Evolutionary conservation across 495 filamentous ascomycete species (phyloP).

Genomic region (Margaritispora aquatica): DNA sequence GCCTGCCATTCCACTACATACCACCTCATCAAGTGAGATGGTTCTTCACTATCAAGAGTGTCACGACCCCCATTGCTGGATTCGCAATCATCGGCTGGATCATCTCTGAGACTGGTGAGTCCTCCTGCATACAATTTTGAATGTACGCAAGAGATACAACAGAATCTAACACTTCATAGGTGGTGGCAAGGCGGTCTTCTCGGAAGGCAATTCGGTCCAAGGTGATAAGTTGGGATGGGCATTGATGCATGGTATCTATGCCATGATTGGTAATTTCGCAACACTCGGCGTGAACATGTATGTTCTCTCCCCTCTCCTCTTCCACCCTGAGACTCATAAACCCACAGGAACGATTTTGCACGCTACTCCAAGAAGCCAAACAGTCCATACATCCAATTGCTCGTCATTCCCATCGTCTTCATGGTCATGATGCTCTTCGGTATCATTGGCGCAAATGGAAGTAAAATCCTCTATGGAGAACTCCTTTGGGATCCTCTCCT

Average conservation of each 20-base stretch:
- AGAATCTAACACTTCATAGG: background rate
- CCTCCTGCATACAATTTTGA: too few relatives aligned
- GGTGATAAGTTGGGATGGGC: background rate
- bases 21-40: slow-evolving; percentile 49
- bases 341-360: slow-evolving; percentile 1
- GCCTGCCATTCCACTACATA: slow-evolving; percentile 46
- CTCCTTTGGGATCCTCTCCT: slow-evolving; percentile 27
- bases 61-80: slow-evolving; percentile 43
- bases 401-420: slow-evolving; percentile 29
- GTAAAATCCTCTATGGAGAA: slow-evolving; percentile 23
- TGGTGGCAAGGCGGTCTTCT: background rate
- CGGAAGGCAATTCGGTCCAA: background rate
- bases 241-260: background rate
- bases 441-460: slow-evolving; percentile 25
- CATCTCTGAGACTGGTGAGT: background rate
- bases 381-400: slow-evolving; percentile 26
- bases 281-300: background rate
- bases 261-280: background rate
- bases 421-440: slow-evolving; percentile 25
- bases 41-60: slow-evolving; percentile 49
- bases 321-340: background rate
- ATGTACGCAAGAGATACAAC: background rate
- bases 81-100: slow-evolving; percentile 47
- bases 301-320: background rate
- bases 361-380: slow-evolving; percentile 26